Evolutionary conservation across 2,329 filamentous ascomycete genomes (phyloP).

Genomic region (Stylonectria norvegica): DNA sequence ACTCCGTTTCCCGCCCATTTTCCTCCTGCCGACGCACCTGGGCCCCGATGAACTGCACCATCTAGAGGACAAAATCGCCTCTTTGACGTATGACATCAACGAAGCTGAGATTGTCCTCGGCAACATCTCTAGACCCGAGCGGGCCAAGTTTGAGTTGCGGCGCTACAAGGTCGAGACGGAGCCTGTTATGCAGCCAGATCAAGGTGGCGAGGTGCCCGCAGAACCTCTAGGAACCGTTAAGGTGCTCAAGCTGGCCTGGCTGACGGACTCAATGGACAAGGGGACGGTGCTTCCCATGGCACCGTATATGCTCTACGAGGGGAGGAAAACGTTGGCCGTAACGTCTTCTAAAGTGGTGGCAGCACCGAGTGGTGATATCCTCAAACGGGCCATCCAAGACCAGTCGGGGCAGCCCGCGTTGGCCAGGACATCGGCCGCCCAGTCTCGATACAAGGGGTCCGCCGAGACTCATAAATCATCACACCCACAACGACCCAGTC

Average conservation of each 20-base stretch:
- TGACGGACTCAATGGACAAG: slow-evolving; percentile 49
- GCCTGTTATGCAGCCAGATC: slow-evolving; percentile 23
- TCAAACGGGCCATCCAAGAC: slow-evolving; percentile 21
- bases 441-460: slow-evolving; percentile 6
- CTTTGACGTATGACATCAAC: slow-evolving; percentile 65
- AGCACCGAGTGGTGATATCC: slow-evolving; percentile 10
- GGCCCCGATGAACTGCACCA: slow-evolving; percentile 57
- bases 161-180: slow-evolving; percentile 59
- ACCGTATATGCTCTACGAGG: slow-evolving; percentile 54
- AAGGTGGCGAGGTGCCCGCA: slow-evolving; percentile 2
- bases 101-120: slow-evolving; percentile 75
- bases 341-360: neutral
- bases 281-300: slow-evolving; percentile 45
- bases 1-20: slow-evolving; percentile 58
- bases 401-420: slow-evolving; percentile 3
- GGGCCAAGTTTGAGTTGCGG: slow-evolving; percentile 76
- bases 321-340: slow-evolving; percentile 31
- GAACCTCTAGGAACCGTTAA: slow-evolving; percentile 32
- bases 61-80: slow-evolving; percentile 62
- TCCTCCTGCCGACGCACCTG: slow-evolving; percentile 69
- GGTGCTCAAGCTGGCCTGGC: slow-evolving; percentile 59
- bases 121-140: slow-evolving; percentile 63
- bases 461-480: slow-evolving; percentile 4
- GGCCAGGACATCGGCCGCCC: neutral
- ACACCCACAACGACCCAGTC: slow-evolving; percentile 26